A percentile compares a stretch with the other conserved stretches of the same genome.
Evolutionary conservation across 768 basidiomycete genomes (phyloP).

Genomic region (Suillus spraguei): DNA sequence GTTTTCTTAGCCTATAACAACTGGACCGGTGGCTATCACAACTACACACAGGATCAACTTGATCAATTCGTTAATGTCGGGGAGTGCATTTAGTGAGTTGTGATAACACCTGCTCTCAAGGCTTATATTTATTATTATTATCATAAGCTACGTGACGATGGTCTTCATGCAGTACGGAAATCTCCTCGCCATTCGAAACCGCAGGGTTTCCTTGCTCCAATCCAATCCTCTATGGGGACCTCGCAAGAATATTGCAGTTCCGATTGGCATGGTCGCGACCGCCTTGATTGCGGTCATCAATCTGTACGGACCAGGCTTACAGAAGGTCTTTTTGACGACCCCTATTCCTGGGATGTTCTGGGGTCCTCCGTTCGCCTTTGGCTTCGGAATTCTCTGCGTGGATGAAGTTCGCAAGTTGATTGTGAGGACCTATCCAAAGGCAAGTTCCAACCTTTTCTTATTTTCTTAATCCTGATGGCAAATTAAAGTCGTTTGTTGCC

Average conservation of each 20-base stretch:
- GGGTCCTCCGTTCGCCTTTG: constrained; percentile 49
- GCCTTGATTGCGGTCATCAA: constrained; percentile 46
- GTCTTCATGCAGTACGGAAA: constrained; percentile 48
- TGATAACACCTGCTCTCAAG: not conserved
- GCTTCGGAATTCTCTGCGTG: constrained; percentile 39
- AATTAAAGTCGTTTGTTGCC: constrained; percentile 37
- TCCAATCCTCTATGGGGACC: constrained; percentile 51
- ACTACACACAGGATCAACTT: constrained; percentile 33
- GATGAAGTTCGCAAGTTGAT: constrained; percentile 49
- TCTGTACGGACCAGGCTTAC: constrained; percentile 47
- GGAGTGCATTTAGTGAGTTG: constrained; percentile 47
- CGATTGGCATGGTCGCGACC: constrained; percentile 41
- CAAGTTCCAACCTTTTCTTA: constrained; percentile 17
- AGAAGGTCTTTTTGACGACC: constrained; percentile 43
- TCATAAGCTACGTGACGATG: constrained; percentile 46
- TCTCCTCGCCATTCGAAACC: constrained; percentile 46
- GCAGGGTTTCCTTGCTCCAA: constrained; percentile 44
- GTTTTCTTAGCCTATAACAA: constrained; percentile 44
- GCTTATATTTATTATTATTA: not conserved
- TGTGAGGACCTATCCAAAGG: constrained; percentile 46
- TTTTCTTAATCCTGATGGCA: constrained; percentile 15
- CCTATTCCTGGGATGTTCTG: constrained; percentile 51
- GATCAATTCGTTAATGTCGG: constrained; percentile 40
- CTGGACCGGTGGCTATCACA: constrained; percentile 40
- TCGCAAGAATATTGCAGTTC: constrained; percentile 43